A percentile compares a stretch with the other conserved stretches of the same genome.
phyloP scores from a whole-genome alignment of 768 basidiomycete species.

The Mycena rosella region DNA sequence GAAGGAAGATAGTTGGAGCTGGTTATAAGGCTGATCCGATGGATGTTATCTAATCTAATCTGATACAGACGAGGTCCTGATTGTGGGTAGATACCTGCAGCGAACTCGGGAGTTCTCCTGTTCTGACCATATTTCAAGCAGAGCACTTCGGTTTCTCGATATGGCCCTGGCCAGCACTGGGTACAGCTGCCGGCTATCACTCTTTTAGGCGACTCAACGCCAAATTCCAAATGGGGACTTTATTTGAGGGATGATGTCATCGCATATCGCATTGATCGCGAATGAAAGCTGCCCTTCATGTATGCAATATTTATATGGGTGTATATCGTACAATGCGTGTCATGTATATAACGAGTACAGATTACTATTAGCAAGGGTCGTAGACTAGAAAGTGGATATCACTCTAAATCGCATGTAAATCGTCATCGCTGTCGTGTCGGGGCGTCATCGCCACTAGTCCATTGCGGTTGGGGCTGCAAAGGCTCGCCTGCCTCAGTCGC shows the following conservation, averaged over 20 bases:
- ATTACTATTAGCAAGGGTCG: conserved; percentile 22
- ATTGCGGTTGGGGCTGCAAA: conserved; percentile 2
- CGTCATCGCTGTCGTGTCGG: conserved; percentile 1
- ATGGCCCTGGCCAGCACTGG: too few relatives aligned
- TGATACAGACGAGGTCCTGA: too few relatives aligned
- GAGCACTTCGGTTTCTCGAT: too few relatives aligned
- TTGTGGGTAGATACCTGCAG: too few relatives aligned
- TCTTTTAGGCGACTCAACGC: background rate
- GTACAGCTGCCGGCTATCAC: background rate
- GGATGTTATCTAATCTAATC: background rate
- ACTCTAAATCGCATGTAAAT: conserved; percentile 16
- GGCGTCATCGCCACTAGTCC: conserved; percentile 20
- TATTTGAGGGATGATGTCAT: background rate
- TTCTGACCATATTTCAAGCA: too few relatives aligned
- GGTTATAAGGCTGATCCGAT: conserved; percentile 1
- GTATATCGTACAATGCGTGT: background rate
- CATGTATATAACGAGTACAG: conserved; percentile 25
- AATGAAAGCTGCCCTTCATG: too few relatives aligned
- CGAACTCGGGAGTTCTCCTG: too few relatives aligned
- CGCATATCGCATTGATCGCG: too few relatives aligned
- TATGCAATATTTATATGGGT: background rate
- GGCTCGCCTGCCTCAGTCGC: too few relatives aligned
- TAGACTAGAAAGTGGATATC: conserved; percentile 5
- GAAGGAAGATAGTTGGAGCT: background rate
- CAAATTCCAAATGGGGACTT: background rate